phyloP scores from a whole-genome alignment of 2,329 filamentous ascomycete species.

The Podosphaera xanthii region DNA sequence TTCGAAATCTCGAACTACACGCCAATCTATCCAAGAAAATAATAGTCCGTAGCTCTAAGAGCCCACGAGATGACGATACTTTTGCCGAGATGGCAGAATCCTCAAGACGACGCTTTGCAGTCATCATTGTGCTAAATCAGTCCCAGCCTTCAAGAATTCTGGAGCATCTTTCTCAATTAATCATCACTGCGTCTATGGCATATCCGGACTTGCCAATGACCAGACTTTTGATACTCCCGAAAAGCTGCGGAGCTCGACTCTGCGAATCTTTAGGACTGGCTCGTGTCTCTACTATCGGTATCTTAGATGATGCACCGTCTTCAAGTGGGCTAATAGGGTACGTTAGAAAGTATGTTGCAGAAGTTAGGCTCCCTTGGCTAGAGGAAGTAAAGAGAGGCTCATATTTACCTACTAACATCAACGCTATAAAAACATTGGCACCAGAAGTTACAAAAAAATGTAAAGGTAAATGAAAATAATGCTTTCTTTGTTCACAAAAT shows the following conservation, averaged over 20 bases:
- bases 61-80: neutral
- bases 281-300: slow-evolving; percentile 39
- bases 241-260: slow-evolving; percentile 32
- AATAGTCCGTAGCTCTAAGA: neutral
- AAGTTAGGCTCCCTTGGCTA: slow-evolving; percentile 33
- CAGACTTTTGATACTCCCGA: slow-evolving; percentile 39
- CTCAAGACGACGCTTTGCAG: slow-evolving; percentile 14
- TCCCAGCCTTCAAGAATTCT: slow-evolving; percentile 34
- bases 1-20: slow-evolving; percentile 24
- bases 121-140: slow-evolving; percentile 34
- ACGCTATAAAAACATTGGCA: slow-evolving; percentile 19
- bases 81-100: neutral
- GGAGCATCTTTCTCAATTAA: slow-evolving; percentile 34
- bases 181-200: slow-evolving; percentile 25
- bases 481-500: too few relatives aligned
- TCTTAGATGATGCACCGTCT: slow-evolving; percentile 32
- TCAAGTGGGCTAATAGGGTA: slow-evolving; percentile 33
- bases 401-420: slow-evolving; percentile 26
- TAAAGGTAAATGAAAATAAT: neutral
- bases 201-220: slow-evolving; percentile 20
- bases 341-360: slow-evolving; percentile 26
- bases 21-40: slow-evolving; percentile 5
- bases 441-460: slow-evolving; percentile 3
- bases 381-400: slow-evolving; percentile 19
- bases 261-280: slow-evolving; percentile 34